Percentiles rank a stretch among this genome's conserved stretches.
phyloP scores from a whole-genome alignment of 345 rosid species.

The Xanthoceras sorbifolium region DNA sequence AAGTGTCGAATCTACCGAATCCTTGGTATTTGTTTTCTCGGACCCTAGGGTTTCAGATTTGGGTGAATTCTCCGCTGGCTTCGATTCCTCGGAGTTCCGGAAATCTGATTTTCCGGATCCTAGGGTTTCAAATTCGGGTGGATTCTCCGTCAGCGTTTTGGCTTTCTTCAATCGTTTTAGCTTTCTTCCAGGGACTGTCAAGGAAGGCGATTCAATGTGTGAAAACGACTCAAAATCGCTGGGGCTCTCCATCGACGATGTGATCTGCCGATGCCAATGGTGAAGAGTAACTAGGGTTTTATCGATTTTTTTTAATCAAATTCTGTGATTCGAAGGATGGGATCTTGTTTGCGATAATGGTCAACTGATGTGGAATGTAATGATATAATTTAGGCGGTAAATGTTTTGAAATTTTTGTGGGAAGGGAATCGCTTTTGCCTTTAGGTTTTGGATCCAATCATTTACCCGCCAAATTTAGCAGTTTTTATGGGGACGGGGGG shows the following conservation, averaged over 20 bases:
- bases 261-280: not conserved
- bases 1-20: not conserved
- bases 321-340: not conserved
- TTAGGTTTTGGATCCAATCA: not conserved
- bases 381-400: constrained; percentile 39
- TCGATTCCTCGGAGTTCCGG: not conserved
- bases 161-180: constrained; percentile 73
- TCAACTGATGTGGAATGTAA: not conserved
- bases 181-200: constrained; percentile 48
- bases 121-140: constrained; percentile 20
- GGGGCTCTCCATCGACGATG: constrained; percentile 48
- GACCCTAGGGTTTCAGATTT: constrained; percentile 18
- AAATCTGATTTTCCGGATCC: constrained; percentile 9
- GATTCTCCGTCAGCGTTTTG: constrained; percentile 24
- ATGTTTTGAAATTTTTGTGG: constrained; percentile 27
- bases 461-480: constrained; percentile 21
- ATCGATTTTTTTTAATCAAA: not conserved
- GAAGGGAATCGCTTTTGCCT: constrained; percentile 18
- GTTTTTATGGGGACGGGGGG: too few relatives aligned
- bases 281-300: not conserved
- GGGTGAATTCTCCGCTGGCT: constrained; percentile 20
- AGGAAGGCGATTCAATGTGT: constrained; percentile 43
- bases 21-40: constrained; percentile 2
- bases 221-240: constrained; percentile 47
- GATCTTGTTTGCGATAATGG: not conserved